Evolutionary conservation across 2,329 filamentous ascomycete genomes (phyloP), one percentile per base, ranked within the genome.

Genomic region (Fusarium newnesense): DNA sequence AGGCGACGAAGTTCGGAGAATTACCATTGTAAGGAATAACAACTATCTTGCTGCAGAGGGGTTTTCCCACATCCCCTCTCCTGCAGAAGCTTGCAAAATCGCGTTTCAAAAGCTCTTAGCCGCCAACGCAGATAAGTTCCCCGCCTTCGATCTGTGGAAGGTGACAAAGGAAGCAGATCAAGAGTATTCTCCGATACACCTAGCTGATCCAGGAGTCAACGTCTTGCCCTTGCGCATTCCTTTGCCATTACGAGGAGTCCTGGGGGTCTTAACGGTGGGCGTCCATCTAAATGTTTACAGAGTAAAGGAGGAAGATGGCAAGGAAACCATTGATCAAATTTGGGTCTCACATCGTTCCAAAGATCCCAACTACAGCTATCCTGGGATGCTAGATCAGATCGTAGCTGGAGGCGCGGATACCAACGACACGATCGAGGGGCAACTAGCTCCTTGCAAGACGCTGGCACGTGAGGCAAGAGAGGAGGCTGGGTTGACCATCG

Each of bases 261-360:
- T 83, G 34, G 82, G 82, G 10, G 75, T 82, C 39, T 72, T 81
- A 37, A 83, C 82, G 4, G 77, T 79, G 9, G 82, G 82, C 12
- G 79, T 81, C 5, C 82, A 83, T 64, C 76, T 83, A 69, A 83
- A 81, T 67, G 78, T 81, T 50, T 83, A 79, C 71, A 80, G 78
- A 37, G 63, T 76, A 47, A 78, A 73, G 47, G 53, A 61, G n/a
- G 60, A 64, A 32, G 72, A 67, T n/a, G 74, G 76, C 50, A 67
- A 60, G 39, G 72, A 43, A 28, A 75, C 42, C 39, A 69, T 77
- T 60, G 75, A 77, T 47, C 57, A 76, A 39, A 77, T 83, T 43
- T 83, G 81, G 81, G 79, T 83, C 42, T 77, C 81, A 28, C 75
- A 76, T 57, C 77, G 82, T 9, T 79, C 80, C 11, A 50, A 30